Evolutionary conservation across 1,139 yeast genomes (phyloP).

Genomic region (Candida freyschussii): DNA sequence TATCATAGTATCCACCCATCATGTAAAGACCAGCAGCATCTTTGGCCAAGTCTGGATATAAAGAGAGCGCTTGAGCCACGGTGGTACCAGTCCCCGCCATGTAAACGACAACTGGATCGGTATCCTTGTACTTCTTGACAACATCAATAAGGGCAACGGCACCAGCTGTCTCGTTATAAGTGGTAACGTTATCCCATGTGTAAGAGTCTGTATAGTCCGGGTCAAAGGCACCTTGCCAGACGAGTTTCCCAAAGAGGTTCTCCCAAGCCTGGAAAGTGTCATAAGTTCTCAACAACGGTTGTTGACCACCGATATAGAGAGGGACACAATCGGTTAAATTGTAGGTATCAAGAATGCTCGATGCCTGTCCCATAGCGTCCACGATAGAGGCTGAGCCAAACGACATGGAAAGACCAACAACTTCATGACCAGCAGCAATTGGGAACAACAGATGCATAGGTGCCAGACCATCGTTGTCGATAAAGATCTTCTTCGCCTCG

Average conservation of each 20-base stretch:
- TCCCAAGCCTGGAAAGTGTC: constrained; percentile 38
- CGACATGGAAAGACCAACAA: constrained; percentile 36
- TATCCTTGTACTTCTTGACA: constrained; percentile 32
- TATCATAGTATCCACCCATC: constrained; percentile 41
- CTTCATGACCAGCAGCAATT: constrained; percentile 35
- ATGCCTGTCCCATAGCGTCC: constrained; percentile 33
- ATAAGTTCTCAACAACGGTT: constrained; percentile 35
- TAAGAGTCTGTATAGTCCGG: constrained; percentile 30
- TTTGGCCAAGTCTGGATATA: constrained; percentile 35
- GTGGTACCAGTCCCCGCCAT: constrained; percentile 41
- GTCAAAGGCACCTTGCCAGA: constrained; percentile 40
- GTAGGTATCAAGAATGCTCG: constrained; percentile 28
- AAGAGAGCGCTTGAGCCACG: constrained; percentile 38
- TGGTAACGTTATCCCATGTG: constrained; percentile 30
- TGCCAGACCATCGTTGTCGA: constrained; percentile 37
- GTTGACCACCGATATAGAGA: constrained; percentile 35
- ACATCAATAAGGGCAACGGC: constrained; percentile 38
- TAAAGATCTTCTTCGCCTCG: constrained; percentile 32
- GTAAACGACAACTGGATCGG: constrained; percentile 31
- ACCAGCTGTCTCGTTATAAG: constrained; percentile 29
- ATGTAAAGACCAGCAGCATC: constrained; percentile 37
- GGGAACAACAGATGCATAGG: constrained; percentile 35
- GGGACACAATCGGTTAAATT: constrained; percentile 37
- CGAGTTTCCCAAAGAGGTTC: constrained; percentile 34
- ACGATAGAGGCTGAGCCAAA: constrained; percentile 37